A percentile compares a stretch with the other conserved stretches of the same genome.
These are phyloP conservation scores for Botrytis galanthina DNA, from an alignment of 2,329 filamentous ascomycete species.

Conservation along the genomic window DNA sequence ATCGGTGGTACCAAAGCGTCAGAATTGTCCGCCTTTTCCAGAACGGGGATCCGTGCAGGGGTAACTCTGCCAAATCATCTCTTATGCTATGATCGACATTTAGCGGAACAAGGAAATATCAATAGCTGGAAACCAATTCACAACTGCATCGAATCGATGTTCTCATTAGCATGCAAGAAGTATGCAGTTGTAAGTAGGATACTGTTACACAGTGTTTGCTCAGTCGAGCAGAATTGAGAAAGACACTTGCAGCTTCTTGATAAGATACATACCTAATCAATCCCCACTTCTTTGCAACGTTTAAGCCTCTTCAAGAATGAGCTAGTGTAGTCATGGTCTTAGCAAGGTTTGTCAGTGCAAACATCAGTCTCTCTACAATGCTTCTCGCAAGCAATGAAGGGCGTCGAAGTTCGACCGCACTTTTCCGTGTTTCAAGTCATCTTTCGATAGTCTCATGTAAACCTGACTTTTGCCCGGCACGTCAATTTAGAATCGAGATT, in stretches of 20 bases:
- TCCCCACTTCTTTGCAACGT: not conserved
- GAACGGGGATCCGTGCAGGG: not conserved
- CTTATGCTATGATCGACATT: not conserved
- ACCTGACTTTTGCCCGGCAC: not conserved
- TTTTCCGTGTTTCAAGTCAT: slow-evolving; percentile 10
- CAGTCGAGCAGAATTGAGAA: not conserved
- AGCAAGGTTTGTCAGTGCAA: slow-evolving; percentile 4
- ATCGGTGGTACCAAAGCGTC: slow-evolving; percentile 7
- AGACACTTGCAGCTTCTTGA: not conserved
- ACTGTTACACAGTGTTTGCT: not conserved
- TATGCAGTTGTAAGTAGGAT: not conserved
- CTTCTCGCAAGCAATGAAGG: not conserved
- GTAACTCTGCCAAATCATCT: not conserved
- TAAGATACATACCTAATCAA: not conserved
- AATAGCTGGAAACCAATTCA: not conserved
- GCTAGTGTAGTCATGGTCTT: not conserved
- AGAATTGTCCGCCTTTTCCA: not conserved
- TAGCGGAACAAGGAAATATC: not conserved
- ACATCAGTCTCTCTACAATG: not conserved
- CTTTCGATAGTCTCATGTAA: slow-evolving; percentile 18
- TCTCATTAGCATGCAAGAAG: not conserved
- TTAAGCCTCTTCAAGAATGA: not conserved
- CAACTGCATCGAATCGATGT: not conserved
- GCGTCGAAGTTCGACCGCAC: not conserved
- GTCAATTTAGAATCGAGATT: slow-evolving; percentile 3